Base-by-base conservation (phyloP, 2,329 filamentous ascomycete species). In the Stagonosporopsis tanaceti region DNA sequence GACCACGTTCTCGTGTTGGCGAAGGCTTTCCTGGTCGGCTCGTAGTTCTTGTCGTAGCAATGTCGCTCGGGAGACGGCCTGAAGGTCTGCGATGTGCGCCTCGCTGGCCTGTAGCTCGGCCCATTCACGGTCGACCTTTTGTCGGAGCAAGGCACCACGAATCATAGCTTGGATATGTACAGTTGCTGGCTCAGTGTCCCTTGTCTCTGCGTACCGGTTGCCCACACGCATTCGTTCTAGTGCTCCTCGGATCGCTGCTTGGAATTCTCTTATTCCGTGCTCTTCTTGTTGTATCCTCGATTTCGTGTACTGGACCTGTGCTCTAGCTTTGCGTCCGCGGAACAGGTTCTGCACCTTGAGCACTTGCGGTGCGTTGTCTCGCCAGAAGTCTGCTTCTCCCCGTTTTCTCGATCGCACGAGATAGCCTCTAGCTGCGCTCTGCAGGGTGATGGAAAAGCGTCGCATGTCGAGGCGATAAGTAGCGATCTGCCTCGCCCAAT, bases 381-480 rank as follows among this genome's bases (percentile, higher is more conserved):
- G 87, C 86, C 88, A 92, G 70, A 87, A 84, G 53, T 85, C 78
- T 65, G 92, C 86, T 58, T 87, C 86, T 38, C 85, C 82, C 60
- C 80, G 79, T 69, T 90, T 81, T 37, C 83, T 83, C 47, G 81
- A 84, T 59, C 95, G 87, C 24, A 89, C 83, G 37, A 97, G 79
- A 72, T 90, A 90, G 3, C 92, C 94, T 45, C 94, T 87, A 3
- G 87, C 85, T 6, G 87, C 84, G 60, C 92, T 93, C 76, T 99
- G 95, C 17, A 97, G 83, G 60, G 87, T 83, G 27, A 90, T 81
- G 2, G 93, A 91, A 71, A 96, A 97, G 20, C 80, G 84, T 53
- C 87, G 85, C 93, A 97, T 97, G 63, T 89, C 86, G 55, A 95
- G 80, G 45, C 91, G 87, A 77, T 97, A 97, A 60, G 87, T 85